Evolutionary conservation across 1,139 yeast species (phyloP).

Genomic region (Zhuliangozyma parablackwelliae): DNA sequence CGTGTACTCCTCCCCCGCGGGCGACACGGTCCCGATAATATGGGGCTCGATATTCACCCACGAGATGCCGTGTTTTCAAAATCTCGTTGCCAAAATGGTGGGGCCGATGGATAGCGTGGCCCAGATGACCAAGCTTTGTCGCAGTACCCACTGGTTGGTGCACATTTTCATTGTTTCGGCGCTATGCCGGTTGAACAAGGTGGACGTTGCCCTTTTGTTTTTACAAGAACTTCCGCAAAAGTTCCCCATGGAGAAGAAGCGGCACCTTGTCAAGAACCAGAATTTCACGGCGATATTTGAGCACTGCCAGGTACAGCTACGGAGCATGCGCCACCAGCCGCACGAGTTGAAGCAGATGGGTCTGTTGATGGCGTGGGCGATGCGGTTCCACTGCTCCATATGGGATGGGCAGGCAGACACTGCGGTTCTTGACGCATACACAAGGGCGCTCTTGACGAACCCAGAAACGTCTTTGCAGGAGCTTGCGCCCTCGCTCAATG

Average conservation of each 20-base stretch:
- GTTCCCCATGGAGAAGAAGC: conserved; percentile 9
- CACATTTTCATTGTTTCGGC: conserved; percentile 23
- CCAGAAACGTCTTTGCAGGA: neutral
- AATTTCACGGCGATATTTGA: conserved; percentile 5
- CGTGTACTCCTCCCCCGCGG: conserved; percentile 18
- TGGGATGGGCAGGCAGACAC: neutral
- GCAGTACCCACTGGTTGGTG: conserved; percentile 22
- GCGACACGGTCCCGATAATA: conserved; percentile 18
- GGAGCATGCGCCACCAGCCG: neutral
- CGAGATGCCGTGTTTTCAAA: conserved; percentile 30
- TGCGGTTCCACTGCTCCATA: conserved; percentile 1
- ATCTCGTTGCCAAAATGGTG: conserved; percentile 15
- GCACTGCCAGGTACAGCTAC: neutral
- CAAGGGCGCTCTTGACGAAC: conserved; percentile 1
- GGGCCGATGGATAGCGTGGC: conserved; percentile 10
- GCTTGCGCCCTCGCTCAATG: neutral
- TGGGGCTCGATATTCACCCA: conserved; percentile 21
- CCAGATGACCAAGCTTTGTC: neutral
- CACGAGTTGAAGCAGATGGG: neutral
- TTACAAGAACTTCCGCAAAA: conserved; percentile 16
- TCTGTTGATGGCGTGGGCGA: conserved; percentile 1
- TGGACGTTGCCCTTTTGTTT: conserved; percentile 23
- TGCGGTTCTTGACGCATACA: conserved; percentile 1
- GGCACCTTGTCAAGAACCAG: conserved; percentile 5
- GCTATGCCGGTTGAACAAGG: conserved; percentile 22